Evolutionary conservation across 345 rosid genomes (phyloP).

Genomic region (Camelina laxa): DNA sequence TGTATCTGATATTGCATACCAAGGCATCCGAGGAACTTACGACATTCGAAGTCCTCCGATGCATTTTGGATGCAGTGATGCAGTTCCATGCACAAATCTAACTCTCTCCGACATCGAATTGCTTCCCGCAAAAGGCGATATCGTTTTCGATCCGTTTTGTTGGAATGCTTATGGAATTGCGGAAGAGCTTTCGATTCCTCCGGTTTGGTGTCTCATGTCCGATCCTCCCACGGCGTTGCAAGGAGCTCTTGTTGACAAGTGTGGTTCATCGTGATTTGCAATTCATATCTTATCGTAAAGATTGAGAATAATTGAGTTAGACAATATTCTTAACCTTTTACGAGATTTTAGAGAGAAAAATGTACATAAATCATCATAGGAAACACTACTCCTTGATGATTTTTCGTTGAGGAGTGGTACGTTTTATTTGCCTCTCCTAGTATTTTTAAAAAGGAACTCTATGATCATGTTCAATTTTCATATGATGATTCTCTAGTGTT

Average conservation of each 20-base stretch:
- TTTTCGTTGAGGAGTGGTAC: conserved; percentile 38
- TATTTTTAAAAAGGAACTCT: conserved; percentile 3
- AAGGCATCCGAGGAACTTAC: conserved; percentile 87
- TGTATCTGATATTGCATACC: conserved; percentile 68
- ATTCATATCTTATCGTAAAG: conserved; percentile 6
- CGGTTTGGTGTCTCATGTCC: conserved; percentile 64
- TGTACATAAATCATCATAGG: conserved; percentile 28
- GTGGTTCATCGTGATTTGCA: conserved; percentile 40
- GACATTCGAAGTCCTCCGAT: conserved; percentile 80
- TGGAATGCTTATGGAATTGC: conserved; percentile 91
- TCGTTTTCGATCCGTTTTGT: conserved; percentile 70
- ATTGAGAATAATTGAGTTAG: conserved; percentile 33
- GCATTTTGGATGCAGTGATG: conserved; percentile 89
- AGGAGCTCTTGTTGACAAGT: conserved; percentile 48
- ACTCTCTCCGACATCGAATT: conserved; percentile 79
- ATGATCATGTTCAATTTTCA: conserved; percentile 19
- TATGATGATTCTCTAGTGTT: conserved; percentile 32
- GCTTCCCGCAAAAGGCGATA: conserved; percentile 74
- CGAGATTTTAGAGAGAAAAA: not conserved
- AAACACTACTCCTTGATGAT: conserved; percentile 15
- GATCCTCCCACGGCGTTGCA: conserved; percentile 51
- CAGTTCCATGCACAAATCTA: conserved; percentile 82
- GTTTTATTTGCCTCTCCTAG: conserved; percentile 36
- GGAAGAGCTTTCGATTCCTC: conserved; percentile 65
- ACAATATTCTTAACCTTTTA: conserved; percentile 18